Base-by-base conservation (phyloP, 768 basidiomycete genomes). In the Serpula lacrymans region DNA sequence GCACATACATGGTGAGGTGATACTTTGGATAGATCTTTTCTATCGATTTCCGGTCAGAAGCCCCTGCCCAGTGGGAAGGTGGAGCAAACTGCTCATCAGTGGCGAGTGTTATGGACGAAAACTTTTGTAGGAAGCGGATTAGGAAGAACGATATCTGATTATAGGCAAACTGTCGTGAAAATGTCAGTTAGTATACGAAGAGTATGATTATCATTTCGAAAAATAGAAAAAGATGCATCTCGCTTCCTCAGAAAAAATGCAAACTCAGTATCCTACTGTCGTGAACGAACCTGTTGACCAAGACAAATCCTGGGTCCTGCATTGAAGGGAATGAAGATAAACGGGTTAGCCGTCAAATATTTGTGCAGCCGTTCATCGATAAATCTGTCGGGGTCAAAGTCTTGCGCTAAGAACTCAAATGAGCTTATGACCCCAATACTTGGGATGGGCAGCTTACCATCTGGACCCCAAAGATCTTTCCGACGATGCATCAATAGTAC, bases 71-170 rank as follows among this genome's bases (percentile, higher is more conserved):
- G 9, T 60, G 59, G 1, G 58, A 46, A 1, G 78, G 79, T 3
- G 78, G 69, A 7, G 65, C 56, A 4, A 71, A 66, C 36, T 76
- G 76, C 0, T 69, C 70, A 11, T 74, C 69, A 4, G 55, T 57
- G 2, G 69, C 73, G 16, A 79, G 64, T 3, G 57, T 49, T 28
- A 84, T 58, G 2, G 53, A 51, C 3, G 68, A 69, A 57, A 80
- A 81, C 8, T 55, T 54, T 52, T 85, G 83, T 5, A 84, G 55
- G 6, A 85, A 61, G 8, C 77, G 71, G 33, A 78, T 67, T 31
- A 85, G 67, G 59, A 82, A 71, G 58, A 78, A 84, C 1, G 80
- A 82, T 3, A 70, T 60, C 51, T 82, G 79, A 44, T 82, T 70
- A 57, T 84, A 84, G 5, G 83, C 82, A 49, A 82, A 82, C 74